Evolutionary conservation across 2,329 filamentous ascomycete species (phyloP).

Genomic region (Emergomyces orientalis): DNA sequence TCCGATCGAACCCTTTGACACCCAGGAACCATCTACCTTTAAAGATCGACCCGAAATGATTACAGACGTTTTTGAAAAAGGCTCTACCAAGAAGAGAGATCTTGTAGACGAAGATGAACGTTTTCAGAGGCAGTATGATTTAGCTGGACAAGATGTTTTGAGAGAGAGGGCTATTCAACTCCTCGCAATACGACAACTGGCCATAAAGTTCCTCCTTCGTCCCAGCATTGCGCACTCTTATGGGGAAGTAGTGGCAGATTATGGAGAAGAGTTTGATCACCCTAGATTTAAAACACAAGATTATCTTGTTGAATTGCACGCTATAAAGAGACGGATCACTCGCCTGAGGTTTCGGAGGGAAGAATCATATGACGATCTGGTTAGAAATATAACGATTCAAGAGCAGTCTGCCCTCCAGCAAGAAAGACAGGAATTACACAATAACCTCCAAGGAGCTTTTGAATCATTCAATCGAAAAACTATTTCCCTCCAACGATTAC

Average conservation of each 20-base stretch:
- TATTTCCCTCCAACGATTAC: conserved; percentile 29
- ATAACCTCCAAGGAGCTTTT: conserved; percentile 24
- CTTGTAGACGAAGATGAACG: background rate
- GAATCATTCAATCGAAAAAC: conserved; percentile 21
- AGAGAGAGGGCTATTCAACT: conserved; percentile 32
- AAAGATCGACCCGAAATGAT: conserved; percentile 5
- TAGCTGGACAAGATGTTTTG: conserved; percentile 18
- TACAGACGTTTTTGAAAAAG: conserved; percentile 9
- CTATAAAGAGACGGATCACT: conserved; percentile 25
- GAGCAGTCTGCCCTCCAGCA: conserved; percentile 20
- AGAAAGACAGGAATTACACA: conserved; percentile 24
- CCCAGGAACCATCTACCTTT: conserved; percentile 8
- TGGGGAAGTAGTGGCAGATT: conserved; percentile 25
- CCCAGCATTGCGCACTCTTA: conserved; percentile 34
- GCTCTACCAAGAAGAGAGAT: background rate
- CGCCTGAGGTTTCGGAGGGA: conserved; percentile 22
- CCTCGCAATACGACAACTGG: conserved; percentile 32
- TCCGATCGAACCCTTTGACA: conserved; percentile 7
- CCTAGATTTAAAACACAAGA: conserved; percentile 25
- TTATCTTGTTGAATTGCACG: conserved; percentile 28
- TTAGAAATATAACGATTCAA: conserved; percentile 20
- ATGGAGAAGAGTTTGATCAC: conserved; percentile 22
- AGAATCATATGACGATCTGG: conserved; percentile 26
- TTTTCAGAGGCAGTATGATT: background rate
- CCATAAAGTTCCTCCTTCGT: conserved; percentile 31